Evolutionary conservation across 495 filamentous ascomycete species (phyloP).

Genomic region (Choiromyces venosus): DNA sequence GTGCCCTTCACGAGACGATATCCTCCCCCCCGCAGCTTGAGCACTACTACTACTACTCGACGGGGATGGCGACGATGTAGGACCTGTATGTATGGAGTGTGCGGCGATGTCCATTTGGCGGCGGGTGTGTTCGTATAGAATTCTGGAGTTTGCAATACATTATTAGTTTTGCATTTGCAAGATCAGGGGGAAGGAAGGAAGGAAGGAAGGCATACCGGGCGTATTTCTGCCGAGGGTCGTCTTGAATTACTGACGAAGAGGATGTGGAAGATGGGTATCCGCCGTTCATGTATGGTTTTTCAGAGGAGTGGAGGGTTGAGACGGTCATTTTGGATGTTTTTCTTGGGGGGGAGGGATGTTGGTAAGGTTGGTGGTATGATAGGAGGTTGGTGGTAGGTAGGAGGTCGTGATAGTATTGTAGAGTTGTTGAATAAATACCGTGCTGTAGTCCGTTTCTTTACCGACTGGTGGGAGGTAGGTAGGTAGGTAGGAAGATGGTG

Average conservation of each 20-base stretch:
- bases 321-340: slow-evolving; percentile 21
- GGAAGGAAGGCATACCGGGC: slow-evolving; percentile 19
- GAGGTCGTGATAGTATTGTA: neutral
- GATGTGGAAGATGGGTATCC: neutral
- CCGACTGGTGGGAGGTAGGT: neutral
- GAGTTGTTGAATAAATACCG: neutral
- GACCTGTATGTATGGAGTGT: slow-evolving; percentile 18
- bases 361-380: neutral
- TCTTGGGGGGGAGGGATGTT: neutral
- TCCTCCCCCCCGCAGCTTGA: neutral
- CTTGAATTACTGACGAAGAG: slow-evolving; percentile 11
- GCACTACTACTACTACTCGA: neutral
- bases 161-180: neutral
- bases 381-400: neutral
- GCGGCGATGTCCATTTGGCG: slow-evolving; percentile 33
- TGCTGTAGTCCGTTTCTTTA: neutral
- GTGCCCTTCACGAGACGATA: neutral
- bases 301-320: slow-evolving; percentile 3
- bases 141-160: slow-evolving; percentile 12
- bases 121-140: slow-evolving; percentile 36
- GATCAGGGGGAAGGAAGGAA: neutral
- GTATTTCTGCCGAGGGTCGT: slow-evolving; percentile 35
- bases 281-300: neutral
- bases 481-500: no score
- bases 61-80: neutral